phyloP scores from a whole-genome alignment of 108 stramenopile genomes.

The Cyclostephanos tholiformis region DNA sequence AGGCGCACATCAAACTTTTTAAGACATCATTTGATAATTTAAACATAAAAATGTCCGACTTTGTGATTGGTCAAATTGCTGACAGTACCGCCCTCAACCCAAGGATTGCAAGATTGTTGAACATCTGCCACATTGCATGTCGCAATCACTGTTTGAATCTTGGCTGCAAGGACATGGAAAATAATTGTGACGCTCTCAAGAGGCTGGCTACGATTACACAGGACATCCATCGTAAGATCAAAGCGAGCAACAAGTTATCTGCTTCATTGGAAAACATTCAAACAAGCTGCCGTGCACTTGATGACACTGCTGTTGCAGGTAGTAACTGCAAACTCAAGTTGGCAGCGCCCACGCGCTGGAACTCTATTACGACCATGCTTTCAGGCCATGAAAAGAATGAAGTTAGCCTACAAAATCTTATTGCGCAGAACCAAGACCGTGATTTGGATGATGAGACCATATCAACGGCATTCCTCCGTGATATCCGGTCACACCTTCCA shows the following conservation, averaged over 20 bases:
- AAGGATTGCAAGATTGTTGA: not conserved
- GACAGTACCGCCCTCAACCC: no score
- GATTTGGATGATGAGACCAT: constrained; percentile 1
- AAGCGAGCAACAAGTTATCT: constrained; percentile 1
- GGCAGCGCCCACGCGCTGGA: not conserved
- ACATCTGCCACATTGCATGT: not conserved
- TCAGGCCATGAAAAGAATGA: not conserved
- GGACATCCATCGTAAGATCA: not conserved
- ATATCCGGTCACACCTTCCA: not conserved
- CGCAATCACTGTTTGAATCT: not conserved
- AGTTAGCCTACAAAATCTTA: not conserved
- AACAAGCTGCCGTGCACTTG: not conserved
- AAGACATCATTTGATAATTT: not conserved
- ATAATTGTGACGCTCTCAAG: not conserved
- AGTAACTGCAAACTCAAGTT: not conserved
- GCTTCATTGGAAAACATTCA: not conserved
- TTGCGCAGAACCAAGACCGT: not conserved
- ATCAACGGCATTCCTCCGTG: not conserved
- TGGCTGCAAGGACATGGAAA: not conserved
- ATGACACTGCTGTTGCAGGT: no score
- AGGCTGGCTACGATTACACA: not conserved
- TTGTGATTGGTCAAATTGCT: constrained; percentile 1
- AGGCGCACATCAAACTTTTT: not conserved
- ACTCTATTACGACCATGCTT: not conserved
- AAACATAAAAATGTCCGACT: not conserved